Evolutionary conservation across 75 land plant species (phyloP), one percentile per base, ranked within the genome.

Genomic region (Selaginella tamariscina): DNA sequence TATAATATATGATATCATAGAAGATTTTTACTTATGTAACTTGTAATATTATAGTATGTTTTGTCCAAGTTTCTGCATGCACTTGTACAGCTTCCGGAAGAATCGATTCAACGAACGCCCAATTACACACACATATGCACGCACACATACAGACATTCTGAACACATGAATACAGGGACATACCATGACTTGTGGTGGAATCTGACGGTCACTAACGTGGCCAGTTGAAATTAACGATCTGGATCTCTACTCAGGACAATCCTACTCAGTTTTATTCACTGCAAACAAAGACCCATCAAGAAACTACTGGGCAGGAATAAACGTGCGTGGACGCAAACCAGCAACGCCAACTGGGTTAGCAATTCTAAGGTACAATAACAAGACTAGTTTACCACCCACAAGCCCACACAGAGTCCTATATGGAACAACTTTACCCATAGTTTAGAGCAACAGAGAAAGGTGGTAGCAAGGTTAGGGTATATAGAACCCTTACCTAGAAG

Each of bases 151-250:
- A 9, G 11, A 22, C 15, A 18, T 60, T 23, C 23, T 23, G 64
- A 60, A 29, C 13, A 11, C 0, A 33, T 29, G 49, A 1, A 23
- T 56, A 23, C 74, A 86, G 87, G 66, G 74, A 54, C 87, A 92
- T 82, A 84, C 81, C 68, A 77, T 92, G 85, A 73, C 72, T 1
- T n/a, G 81, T 88, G 55, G 95, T 89, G 29, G 93, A 91, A 73
- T 88, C 93, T 0, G 94, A 91, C 56, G 87, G 87, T 1, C 79
- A 88, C 75, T 84, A 84, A 76, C 82, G 0, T 68, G 84, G 31
- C 97, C 94, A 2, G 67, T 84, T n/a, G 32, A 63, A 11, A 82
- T 82, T 0, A 64, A 79, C 24, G n/a, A n/a, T n/a, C n/a, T n/a
- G n/a, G n/a, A n/a, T n/a, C n/a, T n/a, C n/a, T n/a, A n/a, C n/a